Percentiles rank a stretch among this genome's conserved stretches.
phyloP scores from a whole-genome alignment of 179 eudicot genomes.

The Dionaea muscipula region DNA sequence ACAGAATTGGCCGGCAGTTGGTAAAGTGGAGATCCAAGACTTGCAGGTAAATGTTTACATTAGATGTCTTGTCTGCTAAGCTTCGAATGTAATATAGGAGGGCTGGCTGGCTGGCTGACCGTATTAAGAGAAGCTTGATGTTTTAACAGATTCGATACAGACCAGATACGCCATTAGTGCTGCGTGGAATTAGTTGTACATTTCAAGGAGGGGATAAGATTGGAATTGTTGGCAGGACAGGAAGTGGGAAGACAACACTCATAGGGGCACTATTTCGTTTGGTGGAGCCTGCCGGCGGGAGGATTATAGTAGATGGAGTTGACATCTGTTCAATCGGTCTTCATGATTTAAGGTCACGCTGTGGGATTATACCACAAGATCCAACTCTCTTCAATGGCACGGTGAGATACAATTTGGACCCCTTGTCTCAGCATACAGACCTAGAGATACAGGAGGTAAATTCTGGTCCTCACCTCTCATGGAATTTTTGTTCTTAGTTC shows the following conservation, averaged over 20 bases:
- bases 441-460: conserved; percentile 60
- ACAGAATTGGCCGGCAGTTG: conserved; percentile 49
- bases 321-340: conserved; percentile 62
- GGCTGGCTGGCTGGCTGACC: background rate
- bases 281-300: conserved; percentile 62
- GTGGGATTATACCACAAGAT: conserved; percentile 74
- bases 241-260: conserved; percentile 85
- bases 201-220: conserved; percentile 75
- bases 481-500: no score
- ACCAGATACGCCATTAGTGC: conserved; percentile 63
- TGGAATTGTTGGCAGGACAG: conserved; percentile 87
- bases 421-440: conserved; percentile 39
- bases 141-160: conserved; percentile 63
- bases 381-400: conserved; percentile 67
- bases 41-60: conserved; percentile 33
- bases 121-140: background rate
- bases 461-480: background rate
- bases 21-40: conserved; percentile 65
- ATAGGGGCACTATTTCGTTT: conserved; percentile 72
- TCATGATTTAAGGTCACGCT: conserved; percentile 56
- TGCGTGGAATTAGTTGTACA: conserved; percentile 65
- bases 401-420: conserved; percentile 63
- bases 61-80: no score
- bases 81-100: background rate
- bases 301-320: conserved; percentile 50